Base-by-base conservation (phyloP, 2,329 filamentous ascomycete genomes). In the Furcasterigmium furcatum region DNA sequence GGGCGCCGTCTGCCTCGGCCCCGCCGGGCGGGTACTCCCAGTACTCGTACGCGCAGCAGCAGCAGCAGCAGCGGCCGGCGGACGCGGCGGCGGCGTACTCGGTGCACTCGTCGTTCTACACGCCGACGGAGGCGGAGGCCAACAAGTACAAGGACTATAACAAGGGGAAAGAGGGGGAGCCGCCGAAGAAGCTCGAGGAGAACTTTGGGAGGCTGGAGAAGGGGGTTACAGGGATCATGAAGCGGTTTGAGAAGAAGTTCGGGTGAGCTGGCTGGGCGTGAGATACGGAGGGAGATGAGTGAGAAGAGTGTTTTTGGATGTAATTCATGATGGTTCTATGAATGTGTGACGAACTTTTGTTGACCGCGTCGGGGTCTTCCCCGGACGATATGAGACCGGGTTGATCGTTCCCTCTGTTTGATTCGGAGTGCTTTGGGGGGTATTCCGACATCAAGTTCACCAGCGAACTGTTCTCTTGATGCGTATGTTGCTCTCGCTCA, bases 241-340 rank as follows among this genome's bases (percentile, higher is more conserved):
- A 85, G 76, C 88, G 84, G 68, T 76, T 91, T 64, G 87, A 91
- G 70, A 89, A 88, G 80, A 87, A 82, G 60, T 84, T 85, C 66
- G 76, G 74, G 0, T 82, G 56, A 62, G 42, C 20, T 24, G 12
- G 44, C 38, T 38, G 41, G 34, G 16, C 13, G 24, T 27, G 24
- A n/a, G n/a, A n/a, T n/a, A n/a, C n/a, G n/a, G n/a, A n/a, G n/a
- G n/a, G n/a, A n/a, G n/a, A n/a, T n/a, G n/a, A n/a, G n/a, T n/a
- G n/a, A n/a, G n/a, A n/a, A n/a, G n/a, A n/a, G n/a, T n/a, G n/a
- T n/a, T n/a, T n/a, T n/a, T n/a, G n/a, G n/a, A n/a, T n/a, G n/a
- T n/a, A n/a, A n/a, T n/a, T n/a, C n/a, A n/a, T n/a, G n/a, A n/a
- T n/a, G n/a, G n/a, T n/a, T n/a, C n/a, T n/a, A n/a, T n/a, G n/a